Evolutionary conservation across 768 basidiomycete genomes (phyloP).

Genomic region (Suillus discolor): DNA sequence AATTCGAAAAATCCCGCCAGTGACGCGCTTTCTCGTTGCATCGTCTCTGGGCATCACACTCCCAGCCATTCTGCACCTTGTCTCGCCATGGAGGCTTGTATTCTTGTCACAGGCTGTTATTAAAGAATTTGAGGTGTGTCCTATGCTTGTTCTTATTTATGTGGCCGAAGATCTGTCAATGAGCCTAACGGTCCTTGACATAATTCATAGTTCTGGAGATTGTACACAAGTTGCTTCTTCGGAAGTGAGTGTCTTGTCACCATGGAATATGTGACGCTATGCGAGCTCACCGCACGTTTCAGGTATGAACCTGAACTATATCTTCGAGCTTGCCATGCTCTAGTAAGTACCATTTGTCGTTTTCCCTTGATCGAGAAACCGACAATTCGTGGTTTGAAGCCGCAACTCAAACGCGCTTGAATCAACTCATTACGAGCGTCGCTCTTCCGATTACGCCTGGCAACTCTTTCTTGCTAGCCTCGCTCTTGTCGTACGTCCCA

Average conservation of each 20-base stretch:
- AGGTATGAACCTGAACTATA: conserved; percentile 35
- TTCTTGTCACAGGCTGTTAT: conserved; percentile 52
- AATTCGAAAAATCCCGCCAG: conserved; percentile 80
- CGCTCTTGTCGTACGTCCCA: conserved; percentile 59
- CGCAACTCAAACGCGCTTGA: conserved; percentile 70
- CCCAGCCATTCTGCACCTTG: conserved; percentile 54
- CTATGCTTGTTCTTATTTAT: conserved; percentile 6
- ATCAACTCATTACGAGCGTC: conserved; percentile 52
- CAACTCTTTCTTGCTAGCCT: conserved; percentile 60
- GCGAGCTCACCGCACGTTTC: background rate
- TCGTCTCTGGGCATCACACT: conserved; percentile 65
- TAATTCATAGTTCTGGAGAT: conserved; percentile 63
- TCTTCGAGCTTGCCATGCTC: conserved; percentile 47
- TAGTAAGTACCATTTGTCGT: conserved; percentile 32
- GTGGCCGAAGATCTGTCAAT: background rate
- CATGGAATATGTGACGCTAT: background rate
- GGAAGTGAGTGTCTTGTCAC: conserved; percentile 48
- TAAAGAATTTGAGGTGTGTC: conserved; percentile 53
- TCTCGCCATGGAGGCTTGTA: conserved; percentile 54
- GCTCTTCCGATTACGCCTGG: conserved; percentile 79
- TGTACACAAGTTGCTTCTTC: conserved; percentile 73
- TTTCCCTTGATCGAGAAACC: conserved; percentile 4
- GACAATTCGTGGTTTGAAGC: conserved; percentile 38
- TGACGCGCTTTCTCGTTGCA: conserved; percentile 69
- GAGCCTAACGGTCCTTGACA: conserved; percentile 1